Base-by-base conservation (phyloP, 2,329 filamentous ascomycete species). In the Biscogniauxia marginata region DNA sequence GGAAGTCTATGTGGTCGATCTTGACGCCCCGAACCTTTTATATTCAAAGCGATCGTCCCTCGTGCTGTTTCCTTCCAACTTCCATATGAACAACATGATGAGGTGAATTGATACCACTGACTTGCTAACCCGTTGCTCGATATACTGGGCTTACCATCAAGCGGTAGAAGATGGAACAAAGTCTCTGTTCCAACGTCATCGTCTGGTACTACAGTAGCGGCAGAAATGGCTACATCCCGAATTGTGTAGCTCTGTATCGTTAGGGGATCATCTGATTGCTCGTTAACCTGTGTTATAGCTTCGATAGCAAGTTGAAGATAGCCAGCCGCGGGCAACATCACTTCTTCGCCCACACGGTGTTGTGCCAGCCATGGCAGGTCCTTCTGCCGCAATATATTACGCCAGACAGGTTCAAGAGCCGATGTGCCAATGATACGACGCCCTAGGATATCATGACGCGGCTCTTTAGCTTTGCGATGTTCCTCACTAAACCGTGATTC, bases 311-410 rank as follows among this genome's bases (percentile, higher is more conserved):
- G n/a, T n/a, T n/a, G n/a, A n/a, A n/a, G n/a, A n/a, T n/a, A n/a
- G n/a, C n/a, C n/a, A n/a, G n/a, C n/a, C n/a, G n/a, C n/a, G n/a
- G n/a, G n/a, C n/a, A n/a, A n/a, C n/a, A n/a, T n/a, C n/a, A n/a
- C n/a, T n/a, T n/a, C n/a, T n/a, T n/a, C n/a, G n/a, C n/a, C n/a
- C n/a, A n/a, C n/a, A n/a, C n/a, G 20, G 20, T 53, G 51, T 18
- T 53, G 43, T 11, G 43, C 11, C 18, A 53, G n/a, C 51, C 51
- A 53, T 6, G 51, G 51, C 11, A 53, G 44, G 44, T 53, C 51
- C 24, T 48, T 46, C 9, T 16, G 21, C 9, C 51, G 51, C 2
- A 53, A 22, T 6, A 53, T n/a, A 20, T 53, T 53, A 8, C 51
- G 19, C 51, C 51, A 53, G 43, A 34, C 19, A 13, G 44, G 44